A percentile compares a stretch with the other conserved stretches of the same genome.
phyloP scores from a whole-genome alignment of 2,329 filamentous ascomycete genomes.

The Taxawa tesnikishii region DNA sequence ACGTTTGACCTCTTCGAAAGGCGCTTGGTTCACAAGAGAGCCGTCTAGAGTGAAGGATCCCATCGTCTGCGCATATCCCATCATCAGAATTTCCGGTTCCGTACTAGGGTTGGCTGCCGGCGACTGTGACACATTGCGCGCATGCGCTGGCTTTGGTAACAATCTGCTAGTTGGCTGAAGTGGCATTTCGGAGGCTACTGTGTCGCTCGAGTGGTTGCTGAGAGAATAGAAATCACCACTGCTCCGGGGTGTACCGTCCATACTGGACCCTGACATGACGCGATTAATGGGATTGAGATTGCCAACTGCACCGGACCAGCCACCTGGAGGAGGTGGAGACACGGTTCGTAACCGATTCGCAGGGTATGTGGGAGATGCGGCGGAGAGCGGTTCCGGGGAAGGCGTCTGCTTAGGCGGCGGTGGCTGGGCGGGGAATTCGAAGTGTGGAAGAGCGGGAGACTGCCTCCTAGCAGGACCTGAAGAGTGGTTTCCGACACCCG shows the following conservation, averaged over 20 bases:
- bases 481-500: too few relatives aligned
- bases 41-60: conserved; percentile 88
- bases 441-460: too few relatives aligned
- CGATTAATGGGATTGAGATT: conserved; percentile 44
- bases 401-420: background rate
- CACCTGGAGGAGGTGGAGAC: background rate
- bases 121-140: conserved; percentile 20
- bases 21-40: conserved; percentile 75
- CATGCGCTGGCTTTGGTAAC: conserved; percentile 32
- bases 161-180: conserved; percentile 36
- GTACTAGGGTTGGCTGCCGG: conserved; percentile 23
- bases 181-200: conserved; percentile 62
- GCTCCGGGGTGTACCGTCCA: conserved; percentile 69
- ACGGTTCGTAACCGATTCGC: background rate
- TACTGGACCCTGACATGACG: conserved; percentile 66
- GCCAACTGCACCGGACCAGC: background rate
- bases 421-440: conserved; percentile 25
- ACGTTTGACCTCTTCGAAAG: conserved; percentile 91
- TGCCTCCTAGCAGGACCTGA: too few relatives aligned
- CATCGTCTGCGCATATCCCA: conserved; percentile 92
- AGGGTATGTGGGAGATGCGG: too few relatives aligned
- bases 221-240: conserved; percentile 91
- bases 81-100: conserved; percentile 75
- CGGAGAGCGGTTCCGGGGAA: background rate
- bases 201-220: conserved; percentile 93